Base-by-base conservation (phyloP, 257 asterid genomes). In the Osmanthus fragrans region DNA sequence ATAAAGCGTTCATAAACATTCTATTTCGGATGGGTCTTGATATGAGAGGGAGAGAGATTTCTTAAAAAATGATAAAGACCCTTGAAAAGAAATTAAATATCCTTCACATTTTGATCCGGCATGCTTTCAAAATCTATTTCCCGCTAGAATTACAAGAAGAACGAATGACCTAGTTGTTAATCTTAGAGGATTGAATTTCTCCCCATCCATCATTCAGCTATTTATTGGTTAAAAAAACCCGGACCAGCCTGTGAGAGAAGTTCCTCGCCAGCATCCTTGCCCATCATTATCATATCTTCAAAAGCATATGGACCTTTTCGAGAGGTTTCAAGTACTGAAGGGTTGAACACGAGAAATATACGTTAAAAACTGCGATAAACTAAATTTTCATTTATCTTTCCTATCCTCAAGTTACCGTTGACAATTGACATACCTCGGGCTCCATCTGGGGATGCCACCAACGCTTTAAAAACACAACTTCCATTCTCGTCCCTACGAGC, bases 391-490 rank as follows among this genome's bases (percentile, higher is more conserved):
- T 63, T n/a, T 7, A 49, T 32, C 25, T n/a, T 33, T 72, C n/a
- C 8, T 15, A 42, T 56, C 18, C 54, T 21, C 11, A 1, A 25
- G 63, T 47, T 11, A 45, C 37, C 33, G 4, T 7, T 60, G 34
- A 13, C 36, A 49, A 2, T 7, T 60, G 34, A 13, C 36, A 49
- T 86, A 94, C 98, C 98, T 84, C 84, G 82, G 40, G 84, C 74
- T 80, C 99, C 97, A 73, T 94, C 97, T n/a, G 99, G 97, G 23
- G 97, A 92, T 40, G 99, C 99, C 56, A 94, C 92, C 79, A 92
- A 81, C 66, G 97, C 99, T 85, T 82, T 89, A 75, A 94, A 91
- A 68, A 86, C 15, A 72, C 99, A 92, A 77, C 89, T 86, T 30
- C 99, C 99, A 77, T 89, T 90, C 82, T 85, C 91, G 21, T 88